phyloP scores from a whole-genome alignment of 139 green algal species.

The Chlorella sp. region DNA sequence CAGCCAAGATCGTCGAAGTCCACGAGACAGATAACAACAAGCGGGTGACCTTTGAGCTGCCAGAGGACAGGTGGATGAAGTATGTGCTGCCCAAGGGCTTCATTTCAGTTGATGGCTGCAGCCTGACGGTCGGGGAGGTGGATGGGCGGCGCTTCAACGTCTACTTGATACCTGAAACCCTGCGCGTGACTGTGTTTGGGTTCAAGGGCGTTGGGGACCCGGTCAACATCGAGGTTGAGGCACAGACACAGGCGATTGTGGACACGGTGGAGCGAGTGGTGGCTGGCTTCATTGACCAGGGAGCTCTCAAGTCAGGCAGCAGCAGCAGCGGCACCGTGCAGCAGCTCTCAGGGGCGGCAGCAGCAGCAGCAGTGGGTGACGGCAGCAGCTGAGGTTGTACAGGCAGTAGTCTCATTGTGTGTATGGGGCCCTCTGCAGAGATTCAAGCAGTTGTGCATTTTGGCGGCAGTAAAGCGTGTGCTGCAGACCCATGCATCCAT shows the following conservation, averaged over 20 bases:
- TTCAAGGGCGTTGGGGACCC: conserved; percentile 53
- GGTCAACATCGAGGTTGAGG: conserved; percentile 92
- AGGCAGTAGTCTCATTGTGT: too few relatives aligned
- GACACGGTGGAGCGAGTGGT: conserved; percentile 87
- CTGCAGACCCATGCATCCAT: too few relatives aligned
- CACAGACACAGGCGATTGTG: conserved; percentile 89
- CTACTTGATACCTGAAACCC: conserved; percentile 94
- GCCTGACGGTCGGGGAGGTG: conserved; percentile 77
- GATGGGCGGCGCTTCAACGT: conserved; percentile 63
- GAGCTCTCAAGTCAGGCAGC: too few relatives aligned
- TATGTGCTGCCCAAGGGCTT: conserved; percentile 95
- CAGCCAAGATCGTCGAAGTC: conserved; percentile 36
- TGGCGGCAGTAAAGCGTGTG: too few relatives aligned
- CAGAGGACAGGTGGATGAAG: conserved; percentile 68
- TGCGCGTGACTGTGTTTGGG: conserved; percentile 73
- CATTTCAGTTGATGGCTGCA: conserved; percentile 86
- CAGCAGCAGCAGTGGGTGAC: neutral
- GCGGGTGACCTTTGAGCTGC: conserved; percentile 56
- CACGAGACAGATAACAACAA: conserved; percentile 70
- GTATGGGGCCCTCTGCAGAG: too few relatives aligned
- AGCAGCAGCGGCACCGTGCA: too few relatives aligned
- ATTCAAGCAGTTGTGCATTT: too few relatives aligned
- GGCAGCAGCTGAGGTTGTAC: neutral
- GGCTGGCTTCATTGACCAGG: too few relatives aligned
- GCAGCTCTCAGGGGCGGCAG: too few relatives aligned